Base-by-base conservation (phyloP, 257 asterid species). In the Plantago elongata region DNA sequence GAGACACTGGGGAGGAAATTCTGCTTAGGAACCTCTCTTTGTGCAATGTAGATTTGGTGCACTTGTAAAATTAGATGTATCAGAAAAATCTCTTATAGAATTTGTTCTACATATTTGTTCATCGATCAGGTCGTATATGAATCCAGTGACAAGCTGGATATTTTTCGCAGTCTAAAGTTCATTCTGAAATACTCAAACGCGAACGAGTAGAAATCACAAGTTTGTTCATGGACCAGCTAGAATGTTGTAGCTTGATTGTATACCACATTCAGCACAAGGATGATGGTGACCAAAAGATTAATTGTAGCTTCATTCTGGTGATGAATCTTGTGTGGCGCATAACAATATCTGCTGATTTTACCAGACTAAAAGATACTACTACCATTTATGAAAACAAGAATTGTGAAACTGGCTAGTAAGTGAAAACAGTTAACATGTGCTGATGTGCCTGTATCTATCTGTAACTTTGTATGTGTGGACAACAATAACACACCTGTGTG, bases 11-110 rank as follows among this genome's bases (percentile, higher is more conserved):
- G 61, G 72, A 14, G 54, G 56, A 47, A 48, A 50, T 65, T 52
- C 47, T 51, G 29, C 50, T 61, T 61, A 56, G 62, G 48, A 46
- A 56, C 57, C 52, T 59, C 57, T 63, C 42, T 59, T 51, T 63
- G 50, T 63, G 74, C 48, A 62, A 58, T 22, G 38, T 62, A 43
- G 48, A 57, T 54, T 34, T 46, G 46, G 3, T 16, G 29, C 48
- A 51, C 54, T 10, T 60, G 63, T 61, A 30, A 45, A 9, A 45
- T 34, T 34, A 34, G 40, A 34, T 34, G 40, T 3, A 45, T 45
- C 9, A 45, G n/a, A 45, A 45, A 45, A 45, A 4, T 9, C 12
- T 9, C 9, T 9, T 45, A 10, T 13, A 45, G 40, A 29, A 55
- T 44, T 5, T n/a, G 12, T 55, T 38, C 17, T 55, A 9, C 60